A percentile compares a stretch with the other conserved stretches of the same genome.
phyloP scores from a whole-genome alignment of 2,329 filamentous ascomycete species.

The Epichloe gansuensis region DNA sequence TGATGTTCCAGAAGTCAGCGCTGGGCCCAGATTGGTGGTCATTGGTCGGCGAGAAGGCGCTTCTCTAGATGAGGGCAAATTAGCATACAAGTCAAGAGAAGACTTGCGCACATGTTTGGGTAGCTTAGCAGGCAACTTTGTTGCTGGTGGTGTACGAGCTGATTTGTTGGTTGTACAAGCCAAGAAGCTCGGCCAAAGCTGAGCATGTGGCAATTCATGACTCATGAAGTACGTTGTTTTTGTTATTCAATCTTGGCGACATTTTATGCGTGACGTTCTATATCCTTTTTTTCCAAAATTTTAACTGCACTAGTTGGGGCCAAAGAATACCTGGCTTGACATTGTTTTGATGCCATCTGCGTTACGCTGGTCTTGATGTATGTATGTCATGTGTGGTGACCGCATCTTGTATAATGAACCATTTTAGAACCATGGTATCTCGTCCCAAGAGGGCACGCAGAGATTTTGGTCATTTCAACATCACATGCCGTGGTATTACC shows the following conservation, averaged over 20 bases:
- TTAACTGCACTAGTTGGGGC: no score
- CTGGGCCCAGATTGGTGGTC: conserved; percentile 12
- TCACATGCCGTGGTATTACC: no score
- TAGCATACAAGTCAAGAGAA: conserved; percentile 6
- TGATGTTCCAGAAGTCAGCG: background rate
- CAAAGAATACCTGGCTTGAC: no score
- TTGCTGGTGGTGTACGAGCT: conserved; percentile 12
- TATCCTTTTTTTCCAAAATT: no score
- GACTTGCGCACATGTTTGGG: conserved; percentile 14
- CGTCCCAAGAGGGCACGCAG: no score
- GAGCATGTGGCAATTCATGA: background rate
- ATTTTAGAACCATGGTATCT: no score
- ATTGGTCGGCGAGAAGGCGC: conserved; percentile 12
- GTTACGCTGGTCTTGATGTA: no score
- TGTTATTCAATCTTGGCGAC: background rate
- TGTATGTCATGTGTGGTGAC: no score
- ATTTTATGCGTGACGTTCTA: background rate
- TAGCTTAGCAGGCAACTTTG: conserved; percentile 11
- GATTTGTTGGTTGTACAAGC: conserved; percentile 17
- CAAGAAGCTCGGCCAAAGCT: conserved; percentile 13
- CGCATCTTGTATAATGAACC: no score
- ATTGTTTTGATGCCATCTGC: no score
- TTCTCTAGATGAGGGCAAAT: conserved; percentile 13
- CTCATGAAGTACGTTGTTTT: background rate
- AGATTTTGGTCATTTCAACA: no score